A percentile compares a stretch with the other conserved stretches of the same genome.
Conservation (phyloP, 2,329 filamentous ascomycete species). For the Zymoseptoria tritici region DNA sequence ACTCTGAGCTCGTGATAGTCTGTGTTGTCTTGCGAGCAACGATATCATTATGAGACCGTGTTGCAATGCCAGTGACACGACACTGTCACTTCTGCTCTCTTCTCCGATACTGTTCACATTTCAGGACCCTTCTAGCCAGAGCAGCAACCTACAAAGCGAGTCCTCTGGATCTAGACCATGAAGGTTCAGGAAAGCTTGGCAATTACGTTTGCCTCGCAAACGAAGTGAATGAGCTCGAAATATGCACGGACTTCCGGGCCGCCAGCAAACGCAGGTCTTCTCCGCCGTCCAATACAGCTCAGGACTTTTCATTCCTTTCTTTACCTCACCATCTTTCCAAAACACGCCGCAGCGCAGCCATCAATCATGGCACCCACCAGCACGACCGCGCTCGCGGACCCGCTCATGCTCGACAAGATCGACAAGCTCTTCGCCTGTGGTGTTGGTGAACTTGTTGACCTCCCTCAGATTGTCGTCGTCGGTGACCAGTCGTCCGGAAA, state of each 20-base stretch:
- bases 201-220: neutral
- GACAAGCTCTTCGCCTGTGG: slow-evolving; percentile 47
- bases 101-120: neutral
- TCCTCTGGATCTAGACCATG: no score
- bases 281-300: neutral
- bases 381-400: slow-evolving; percentile 3
- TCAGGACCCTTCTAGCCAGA: no score
- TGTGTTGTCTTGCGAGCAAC: neutral
- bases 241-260: neutral
- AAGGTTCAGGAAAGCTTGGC: neutral
- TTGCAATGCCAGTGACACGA: no score
- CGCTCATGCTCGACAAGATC: slow-evolving; percentile 45
- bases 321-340: neutral
- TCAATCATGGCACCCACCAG: neutral
- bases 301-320: neutral
- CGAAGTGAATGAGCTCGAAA: neutral
- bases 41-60: no score
- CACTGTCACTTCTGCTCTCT: neutral
- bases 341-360: neutral
- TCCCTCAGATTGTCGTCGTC: slow-evolving; percentile 45
- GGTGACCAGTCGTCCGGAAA: slow-evolving; percentile 57
- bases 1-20: neutral
- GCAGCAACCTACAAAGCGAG: neutral
- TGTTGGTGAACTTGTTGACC: slow-evolving; percentile 25
- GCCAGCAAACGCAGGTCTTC: neutral